Evolutionary conservation across 331 rosid genomes (phyloP).

Genomic region (Rhamnella rubrinervis): DNA sequence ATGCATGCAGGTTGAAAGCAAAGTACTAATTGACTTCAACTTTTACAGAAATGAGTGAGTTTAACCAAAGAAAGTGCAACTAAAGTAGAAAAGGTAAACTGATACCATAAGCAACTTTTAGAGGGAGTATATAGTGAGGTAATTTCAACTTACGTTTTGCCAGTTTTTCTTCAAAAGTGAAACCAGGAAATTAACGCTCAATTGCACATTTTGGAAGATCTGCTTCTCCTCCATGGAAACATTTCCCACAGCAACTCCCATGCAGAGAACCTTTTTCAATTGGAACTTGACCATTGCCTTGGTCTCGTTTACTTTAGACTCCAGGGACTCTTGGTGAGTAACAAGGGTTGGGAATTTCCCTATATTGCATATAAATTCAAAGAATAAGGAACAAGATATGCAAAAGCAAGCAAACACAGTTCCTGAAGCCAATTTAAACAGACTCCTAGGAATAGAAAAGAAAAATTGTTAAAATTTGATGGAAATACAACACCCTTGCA

Average conservation of each 20-base stretch:
- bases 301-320: conserved; percentile 71
- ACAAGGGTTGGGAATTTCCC: conserved; percentile 79
- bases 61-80: too few relatives aligned
- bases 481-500: too few relatives aligned
- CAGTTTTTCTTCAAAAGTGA: conserved; percentile 78
- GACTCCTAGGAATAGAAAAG: background rate
- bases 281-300: conserved; percentile 84
- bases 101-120: too few relatives aligned
- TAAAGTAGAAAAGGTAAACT: too few relatives aligned
- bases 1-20: too few relatives aligned
- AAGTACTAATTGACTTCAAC: too few relatives aligned
- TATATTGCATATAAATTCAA: conserved; percentile 15
- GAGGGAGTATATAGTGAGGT: too few relatives aligned
- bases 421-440: background rate
- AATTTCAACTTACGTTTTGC: conserved; percentile 67
- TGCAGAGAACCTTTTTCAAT: conserved; percentile 87
- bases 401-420: background rate
- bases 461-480: too few relatives aligned
- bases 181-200: conserved; percentile 79
- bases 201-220: conserved; percentile 78
- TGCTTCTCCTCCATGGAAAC: conserved; percentile 86
- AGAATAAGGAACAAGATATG: background rate
- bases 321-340: conserved; percentile 74
- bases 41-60: too few relatives aligned
- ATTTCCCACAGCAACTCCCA: conserved; percentile 92